phyloP scores from a whole-genome alignment of 768 basidiomycete species.

The Pleurotus platypus region DNA sequence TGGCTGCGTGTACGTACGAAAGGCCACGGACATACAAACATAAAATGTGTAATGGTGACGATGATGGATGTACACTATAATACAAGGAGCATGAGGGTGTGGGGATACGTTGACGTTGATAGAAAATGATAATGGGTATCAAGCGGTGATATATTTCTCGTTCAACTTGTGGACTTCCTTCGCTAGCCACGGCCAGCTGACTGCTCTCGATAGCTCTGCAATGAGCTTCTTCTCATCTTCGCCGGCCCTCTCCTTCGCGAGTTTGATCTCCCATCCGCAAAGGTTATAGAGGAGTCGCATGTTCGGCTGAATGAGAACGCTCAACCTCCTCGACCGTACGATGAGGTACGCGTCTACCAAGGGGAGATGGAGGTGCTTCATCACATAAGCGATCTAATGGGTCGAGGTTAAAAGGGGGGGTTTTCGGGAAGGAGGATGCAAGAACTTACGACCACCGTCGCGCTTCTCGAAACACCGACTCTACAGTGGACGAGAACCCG shows the following conservation, averaged over 20 bases:
- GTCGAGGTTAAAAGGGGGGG: neutral
- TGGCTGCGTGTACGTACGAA: too few species aligned
- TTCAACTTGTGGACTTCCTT: conserved; percentile 84
- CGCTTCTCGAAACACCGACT: conserved; percentile 97
- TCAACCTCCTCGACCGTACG: conserved; percentile 85
- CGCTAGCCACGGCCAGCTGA: conserved; percentile 84
- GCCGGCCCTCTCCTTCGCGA: conserved; percentile 73
- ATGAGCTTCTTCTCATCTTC: conserved; percentile 46
- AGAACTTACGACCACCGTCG: conserved; percentile 78
- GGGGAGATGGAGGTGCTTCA: conserved; percentile 83
- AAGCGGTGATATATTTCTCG: conserved; percentile 62
- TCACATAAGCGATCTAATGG: conserved; percentile 87
- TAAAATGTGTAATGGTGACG: too few species aligned
- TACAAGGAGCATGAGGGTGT: too few species aligned
- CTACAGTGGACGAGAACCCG: conserved; percentile 94
- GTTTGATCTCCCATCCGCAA: conserved; percentile 89
- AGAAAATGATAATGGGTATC: neutral
- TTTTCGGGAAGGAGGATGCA: conserved; percentile 2
- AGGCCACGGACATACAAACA: too few species aligned
- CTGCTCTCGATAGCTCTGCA: conserved; percentile 59
- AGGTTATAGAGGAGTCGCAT: conserved; percentile 94
- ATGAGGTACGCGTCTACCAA: conserved; percentile 94
- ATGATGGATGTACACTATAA: too few species aligned
- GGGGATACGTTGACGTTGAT: too few species aligned
- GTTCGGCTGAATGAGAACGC: conserved; percentile 91